A percentile compares a stretch with the other conserved stretches of the same genome.
Conservation (phyloP, 768 basidiomycete genomes). For the Tulasnella sp. region DNA sequence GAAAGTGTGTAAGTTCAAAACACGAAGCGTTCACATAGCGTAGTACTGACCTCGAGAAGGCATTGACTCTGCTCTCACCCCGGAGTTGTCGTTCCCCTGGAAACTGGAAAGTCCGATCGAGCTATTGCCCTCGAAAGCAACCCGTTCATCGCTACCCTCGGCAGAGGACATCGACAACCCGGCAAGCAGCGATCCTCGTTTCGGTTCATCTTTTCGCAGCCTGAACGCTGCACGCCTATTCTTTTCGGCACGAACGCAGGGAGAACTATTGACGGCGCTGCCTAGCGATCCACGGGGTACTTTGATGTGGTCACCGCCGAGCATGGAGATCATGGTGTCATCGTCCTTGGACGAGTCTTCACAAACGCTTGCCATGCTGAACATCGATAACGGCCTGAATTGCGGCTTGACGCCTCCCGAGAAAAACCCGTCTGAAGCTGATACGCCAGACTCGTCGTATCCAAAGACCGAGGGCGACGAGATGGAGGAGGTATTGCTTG, state of each 20-base stretch:
- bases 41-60: neutral
- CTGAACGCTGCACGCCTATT: neutral
- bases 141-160: neutral
- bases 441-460: constrained; percentile 27
- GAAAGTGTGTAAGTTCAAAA: too few relatives aligned
- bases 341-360: constrained; percentile 50
- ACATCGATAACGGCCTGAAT: constrained; percentile 53
- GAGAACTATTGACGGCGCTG: constrained; percentile 56
- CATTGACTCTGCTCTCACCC: neutral
- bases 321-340: constrained; percentile 77
- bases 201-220: constrained; percentile 35
- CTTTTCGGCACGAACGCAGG: constrained; percentile 54
- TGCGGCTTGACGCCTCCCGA: constrained; percentile 29
- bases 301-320: constrained; percentile 65
- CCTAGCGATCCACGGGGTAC: constrained; percentile 44
- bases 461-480: constrained; percentile 56
- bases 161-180: neutral
- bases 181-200: constrained; percentile 25
- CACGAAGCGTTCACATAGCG: neutral
- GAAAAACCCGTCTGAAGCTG: constrained; percentile 28
- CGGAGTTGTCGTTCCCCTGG: neutral
- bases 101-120: neutral
- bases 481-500: constrained; percentile 34
- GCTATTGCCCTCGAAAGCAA: neutral
- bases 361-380: constrained; percentile 39